These are phyloP conservation scores for Penicillium thymicola DNA, from an alignment of 2,329 filamentous ascomycete species.

Conservation along the genomic window DNA sequence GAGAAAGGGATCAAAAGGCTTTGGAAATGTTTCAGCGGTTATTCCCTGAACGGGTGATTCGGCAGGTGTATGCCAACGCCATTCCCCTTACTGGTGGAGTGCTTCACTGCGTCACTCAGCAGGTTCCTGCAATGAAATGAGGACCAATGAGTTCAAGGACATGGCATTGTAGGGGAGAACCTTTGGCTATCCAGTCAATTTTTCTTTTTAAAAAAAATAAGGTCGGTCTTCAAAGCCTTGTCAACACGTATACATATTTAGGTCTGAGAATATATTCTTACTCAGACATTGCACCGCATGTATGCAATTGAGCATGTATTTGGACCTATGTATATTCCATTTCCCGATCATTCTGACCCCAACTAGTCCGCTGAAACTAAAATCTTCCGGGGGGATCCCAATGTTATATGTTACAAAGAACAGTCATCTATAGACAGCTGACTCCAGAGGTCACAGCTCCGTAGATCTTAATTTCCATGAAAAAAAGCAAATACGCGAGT, in stretches of 20 bases:
- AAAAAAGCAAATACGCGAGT: not conserved
- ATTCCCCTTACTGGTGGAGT: conserved; percentile 29
- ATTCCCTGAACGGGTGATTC: conserved; percentile 22
- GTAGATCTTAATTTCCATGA: too few relatives aligned
- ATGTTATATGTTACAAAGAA: not conserved
- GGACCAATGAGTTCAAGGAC: not conserved
- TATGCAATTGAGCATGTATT: not conserved
- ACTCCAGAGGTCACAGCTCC: not conserved
- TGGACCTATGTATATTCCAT: not conserved
- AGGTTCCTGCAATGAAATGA: conserved; percentile 13
- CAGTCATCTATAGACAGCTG: not conserved
- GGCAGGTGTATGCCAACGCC: conserved; percentile 25
- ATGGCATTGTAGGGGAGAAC: not conserved
- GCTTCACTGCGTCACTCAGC: conserved; percentile 32
- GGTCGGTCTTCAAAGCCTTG: not conserved
- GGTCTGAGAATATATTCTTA: not conserved
- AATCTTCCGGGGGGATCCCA: not conserved
- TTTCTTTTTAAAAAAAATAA: conserved; percentile 1
- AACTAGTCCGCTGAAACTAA: not conserved
- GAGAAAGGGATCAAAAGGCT: conserved; percentile 20
- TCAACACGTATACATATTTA: not conserved
- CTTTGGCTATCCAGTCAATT: not conserved
- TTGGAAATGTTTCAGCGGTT: conserved; percentile 21
- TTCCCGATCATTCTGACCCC: not conserved
- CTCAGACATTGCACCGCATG: not conserved